These are phyloP conservation scores for Vitellaria paradoxa DNA, from an alignment of 179 eudicot genomes.

Conservation along the genomic window DNA sequence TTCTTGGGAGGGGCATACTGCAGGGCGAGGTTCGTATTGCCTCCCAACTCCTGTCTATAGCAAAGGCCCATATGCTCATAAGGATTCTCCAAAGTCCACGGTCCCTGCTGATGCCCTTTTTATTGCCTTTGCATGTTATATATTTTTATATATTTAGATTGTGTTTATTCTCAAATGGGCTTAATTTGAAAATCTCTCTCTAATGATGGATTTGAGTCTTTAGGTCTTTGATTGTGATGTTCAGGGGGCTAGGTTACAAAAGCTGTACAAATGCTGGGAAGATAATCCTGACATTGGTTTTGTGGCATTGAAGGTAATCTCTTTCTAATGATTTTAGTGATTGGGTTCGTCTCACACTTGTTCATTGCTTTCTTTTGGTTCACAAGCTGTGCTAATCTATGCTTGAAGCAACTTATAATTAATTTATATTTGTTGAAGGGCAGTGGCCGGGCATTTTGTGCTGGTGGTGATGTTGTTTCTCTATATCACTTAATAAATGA, in stretches of 20 bases:
- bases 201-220: not conserved
- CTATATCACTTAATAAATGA: slow-evolving; percentile 42
- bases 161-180: not conserved
- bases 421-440: slow-evolving; percentile 52
- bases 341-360: not conserved
- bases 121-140: not conserved
- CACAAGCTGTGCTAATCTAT: slow-evolving; percentile 4
- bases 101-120: not conserved
- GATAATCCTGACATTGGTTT: slow-evolving; percentile 61
- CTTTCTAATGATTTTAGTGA: not conserved
- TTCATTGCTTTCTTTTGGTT: not conserved
- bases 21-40: not conserved
- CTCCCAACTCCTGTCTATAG: not conserved
- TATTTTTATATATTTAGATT: not conserved
- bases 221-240: slow-evolving; percentile 9
- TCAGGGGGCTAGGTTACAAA: slow-evolving; percentile 65
- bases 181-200: not conserved
- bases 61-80: not conserved
- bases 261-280: slow-evolving; percentile 77
- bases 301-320: slow-evolving; percentile 75
- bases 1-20: not conserved
- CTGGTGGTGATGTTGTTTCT: slow-evolving; percentile 83
- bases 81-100: not conserved
- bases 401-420: slow-evolving; percentile 6
- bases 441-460: slow-evolving; percentile 87